Percentiles rank a stretch among this genome's conserved stretches.
These are phyloP conservation scores for Fusarium dlaminii DNA, from an alignment of 2,329 filamentous ascomycete species.

Conservation along the genomic window DNA sequence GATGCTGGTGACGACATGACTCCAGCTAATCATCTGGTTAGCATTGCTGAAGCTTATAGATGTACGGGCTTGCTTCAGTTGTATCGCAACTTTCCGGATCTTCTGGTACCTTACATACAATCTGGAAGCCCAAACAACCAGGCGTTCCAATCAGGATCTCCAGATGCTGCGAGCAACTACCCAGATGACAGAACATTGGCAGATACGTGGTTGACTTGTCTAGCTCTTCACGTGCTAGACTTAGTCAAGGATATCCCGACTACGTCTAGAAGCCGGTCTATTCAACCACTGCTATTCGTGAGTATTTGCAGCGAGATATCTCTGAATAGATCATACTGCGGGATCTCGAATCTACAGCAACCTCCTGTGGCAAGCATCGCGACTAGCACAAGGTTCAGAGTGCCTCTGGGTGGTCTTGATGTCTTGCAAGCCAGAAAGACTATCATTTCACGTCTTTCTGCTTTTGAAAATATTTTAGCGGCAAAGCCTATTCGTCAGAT, in stretches of 20 bases:
- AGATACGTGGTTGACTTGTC: conserved; percentile 54
- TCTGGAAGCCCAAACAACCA: background rate
- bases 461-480: conserved; percentile 33
- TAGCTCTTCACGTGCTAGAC: conserved; percentile 56
- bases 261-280: conserved; percentile 55
- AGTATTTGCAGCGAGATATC: conserved; percentile 55
- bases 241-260: conserved; percentile 54
- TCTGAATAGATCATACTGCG: conserved; percentile 42
- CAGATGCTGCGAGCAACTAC: background rate
- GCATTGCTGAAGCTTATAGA: conserved; percentile 43
- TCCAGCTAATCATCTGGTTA: conserved; percentile 38
- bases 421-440: conserved; percentile 25
- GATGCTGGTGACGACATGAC: conserved; percentile 42
- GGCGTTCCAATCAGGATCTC: background rate
- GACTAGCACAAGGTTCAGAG: conserved; percentile 29
- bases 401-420: conserved; percentile 8
- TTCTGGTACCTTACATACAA: conserved; percentile 45
- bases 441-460: conserved; percentile 29
- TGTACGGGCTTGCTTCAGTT: conserved; percentile 42
- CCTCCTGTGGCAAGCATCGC: conserved; percentile 18
- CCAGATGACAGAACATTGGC: background rate
- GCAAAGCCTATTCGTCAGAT: conserved; percentile 40
- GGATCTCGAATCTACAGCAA: conserved; percentile 3
- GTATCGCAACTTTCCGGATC: conserved; percentile 51
- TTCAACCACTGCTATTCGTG: conserved; percentile 56